Percentiles rank a stretch among this genome's conserved stretches.
Evolutionary conservation across 2,329 filamentous ascomycete genomes (phyloP).

Genomic region (Ascochyta lentis): DNA sequence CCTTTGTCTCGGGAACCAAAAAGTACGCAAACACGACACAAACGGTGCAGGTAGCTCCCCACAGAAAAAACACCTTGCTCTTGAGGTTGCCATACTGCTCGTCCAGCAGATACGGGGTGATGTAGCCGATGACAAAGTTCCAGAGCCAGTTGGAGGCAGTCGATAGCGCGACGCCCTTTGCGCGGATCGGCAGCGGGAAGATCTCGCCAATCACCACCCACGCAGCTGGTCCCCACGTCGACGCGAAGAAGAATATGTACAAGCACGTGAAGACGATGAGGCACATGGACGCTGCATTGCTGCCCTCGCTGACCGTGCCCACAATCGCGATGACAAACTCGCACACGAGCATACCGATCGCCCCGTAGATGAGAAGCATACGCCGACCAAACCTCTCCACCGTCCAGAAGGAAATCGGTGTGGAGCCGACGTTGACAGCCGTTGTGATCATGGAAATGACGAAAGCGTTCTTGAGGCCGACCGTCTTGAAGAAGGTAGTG

Average conservation of each 20-base stretch:
- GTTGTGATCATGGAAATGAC: constrained; percentile 85
- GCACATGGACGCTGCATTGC: constrained; percentile 58
- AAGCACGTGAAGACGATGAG: constrained; percentile 88
- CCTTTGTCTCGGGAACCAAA: constrained; percentile 80
- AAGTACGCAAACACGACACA: constrained; percentile 72
- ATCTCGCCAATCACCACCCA: constrained; percentile 84
- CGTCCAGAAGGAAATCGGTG: constrained; percentile 85
- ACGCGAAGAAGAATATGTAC: constrained; percentile 93
- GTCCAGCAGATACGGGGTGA: constrained; percentile 75
- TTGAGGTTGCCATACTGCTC: constrained; percentile 69
- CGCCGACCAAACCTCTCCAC: constrained; percentile 85
- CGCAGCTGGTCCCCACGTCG: constrained; percentile 81
- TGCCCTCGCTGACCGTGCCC: constrained; percentile 49
- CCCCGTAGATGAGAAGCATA: constrained; percentile 78
- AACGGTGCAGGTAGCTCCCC: constrained; percentile 59
- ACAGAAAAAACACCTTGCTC: constrained; percentile 62
- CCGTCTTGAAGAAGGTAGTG: constrained; percentile 81
- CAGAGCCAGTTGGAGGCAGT: constrained; percentile 92
- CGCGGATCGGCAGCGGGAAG: constrained; percentile 87
- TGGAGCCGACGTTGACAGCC: constrained; percentile 85
- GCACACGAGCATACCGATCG: constrained; percentile 81
- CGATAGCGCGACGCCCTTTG: constrained; percentile 83
- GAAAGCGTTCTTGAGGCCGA: constrained; percentile 79
- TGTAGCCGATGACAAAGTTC: constrained; percentile 67
- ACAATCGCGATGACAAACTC: constrained; percentile 85